Evolutionary conservation across 306 rosid genomes (phyloP), one percentile per base, ranked within the genome.

Genomic region (Cicer chorassanicum): DNA sequence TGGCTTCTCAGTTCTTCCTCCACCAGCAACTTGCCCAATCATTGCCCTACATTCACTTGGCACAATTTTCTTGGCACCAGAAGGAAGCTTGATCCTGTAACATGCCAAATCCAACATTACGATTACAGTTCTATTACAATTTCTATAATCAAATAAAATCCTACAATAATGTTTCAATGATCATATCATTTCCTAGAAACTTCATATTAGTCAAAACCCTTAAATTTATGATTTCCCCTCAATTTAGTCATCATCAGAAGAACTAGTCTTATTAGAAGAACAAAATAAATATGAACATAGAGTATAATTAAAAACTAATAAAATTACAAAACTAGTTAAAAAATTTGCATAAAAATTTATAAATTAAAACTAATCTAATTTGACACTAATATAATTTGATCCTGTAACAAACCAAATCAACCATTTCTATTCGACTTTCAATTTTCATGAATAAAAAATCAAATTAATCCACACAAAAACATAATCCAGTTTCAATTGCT

Each of bases 1-100:
- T 4, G 82, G 87, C 74, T 84, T 84, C 80, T 84, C 87, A 10
- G 87, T 84, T 59, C 87, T 80, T 0, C 87, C 87, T 36, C 84
- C 87, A 11, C 87, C 87, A 0, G 87, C 87, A 76, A 84, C 87
- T 38, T 84, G 87, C 11, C 87, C 87, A 8, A 84, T 80, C 87
- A 84, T 84, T 4, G 87, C 87, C 64, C 87, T 45, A 3, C 87
- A 84, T 0, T 70, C 87, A 60, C 87, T 83, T 5, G 87, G 87
- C 3, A 79, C 78, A 40, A 83, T 71, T 76, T 83, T 83, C 79
- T 83, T 83, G 0, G 87, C 49, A 15, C 74, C 74, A 15, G 74
- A 70, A 5, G 74, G 74, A 38, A 70, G 74, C 63, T 70, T 70
- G 54, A 84, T 80, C 74, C 87, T 84, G 51, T 13, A 44, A 38